A percentile compares a stretch with the other conserved stretches of the same genome.
phyloP scores from a whole-genome alignment of 2,329 filamentous ascomycete species.

The Aspergillus neoniger region DNA sequence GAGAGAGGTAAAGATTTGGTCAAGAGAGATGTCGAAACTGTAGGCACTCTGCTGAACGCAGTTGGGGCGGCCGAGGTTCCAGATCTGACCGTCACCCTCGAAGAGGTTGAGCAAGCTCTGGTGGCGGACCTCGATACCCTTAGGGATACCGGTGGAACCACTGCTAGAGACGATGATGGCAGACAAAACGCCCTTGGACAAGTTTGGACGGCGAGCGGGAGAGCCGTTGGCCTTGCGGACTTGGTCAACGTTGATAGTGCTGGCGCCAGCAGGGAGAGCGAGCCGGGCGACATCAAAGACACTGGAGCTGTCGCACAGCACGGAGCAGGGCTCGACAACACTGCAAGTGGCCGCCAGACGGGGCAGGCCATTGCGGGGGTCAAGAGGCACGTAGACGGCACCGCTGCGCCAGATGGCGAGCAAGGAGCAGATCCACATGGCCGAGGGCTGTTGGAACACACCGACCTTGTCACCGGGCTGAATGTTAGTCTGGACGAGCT shows the following conservation, averaged over 20 bases:
- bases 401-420: slow-evolving; percentile 37
- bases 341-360: slow-evolving; percentile 27
- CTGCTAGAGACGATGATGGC: slow-evolving; percentile 13
- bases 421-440: slow-evolving; percentile 32
- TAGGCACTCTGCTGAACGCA: slow-evolving; percentile 12
- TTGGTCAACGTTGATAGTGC: neutral
- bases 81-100: neutral
- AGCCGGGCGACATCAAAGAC: neutral
- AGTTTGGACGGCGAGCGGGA: too few species aligned
- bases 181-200: neutral
- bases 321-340: slow-evolving; percentile 10
- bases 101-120: neutral
- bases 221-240: neutral
- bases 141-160: slow-evolving; percentile 11
- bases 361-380: slow-evolving; percentile 27
- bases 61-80: neutral
- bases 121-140: slow-evolving; percentile 9
- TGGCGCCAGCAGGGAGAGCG: neutral
- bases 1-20: slow-evolving; percentile 9
- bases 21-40: slow-evolving; percentile 8
- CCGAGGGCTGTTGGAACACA: slow-evolving; percentile 2
- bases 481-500: neutral
- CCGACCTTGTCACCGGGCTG: neutral
- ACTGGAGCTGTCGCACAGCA: slow-evolving; percentile 18
- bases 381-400: slow-evolving; percentile 38